phyloP scores from a whole-genome alignment of 768 basidiomycete species.

The Xerocomus potaroensis region DNA sequence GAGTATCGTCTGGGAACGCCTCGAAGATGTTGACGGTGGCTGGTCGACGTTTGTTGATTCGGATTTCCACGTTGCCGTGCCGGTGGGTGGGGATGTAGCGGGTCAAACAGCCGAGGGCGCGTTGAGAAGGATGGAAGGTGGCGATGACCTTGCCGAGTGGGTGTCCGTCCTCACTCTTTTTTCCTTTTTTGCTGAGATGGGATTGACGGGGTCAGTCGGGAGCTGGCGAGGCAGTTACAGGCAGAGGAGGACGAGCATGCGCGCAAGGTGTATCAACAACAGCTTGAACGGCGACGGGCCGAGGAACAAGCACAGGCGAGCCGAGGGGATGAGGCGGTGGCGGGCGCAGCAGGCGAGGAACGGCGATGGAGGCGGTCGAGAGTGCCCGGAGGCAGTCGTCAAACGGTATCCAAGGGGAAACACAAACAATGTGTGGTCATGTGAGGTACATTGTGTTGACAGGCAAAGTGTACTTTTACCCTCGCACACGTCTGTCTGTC shows the following conservation, averaged over 20 bases:
- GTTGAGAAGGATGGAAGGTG: constrained; percentile 42
- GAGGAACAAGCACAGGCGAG: constrained; percentile 23
- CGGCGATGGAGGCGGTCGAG: constrained; percentile 17
- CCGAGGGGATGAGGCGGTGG: not conserved
- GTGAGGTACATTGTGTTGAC: constrained; percentile 33
- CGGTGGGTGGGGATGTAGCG: constrained; percentile 78
- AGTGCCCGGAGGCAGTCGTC: constrained; percentile 2
- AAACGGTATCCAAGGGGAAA: constrained; percentile 40
- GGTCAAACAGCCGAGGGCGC: constrained; percentile 65
- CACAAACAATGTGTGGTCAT: constrained; percentile 53
- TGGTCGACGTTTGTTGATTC: constrained; percentile 77
- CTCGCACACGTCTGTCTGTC: too few species aligned
- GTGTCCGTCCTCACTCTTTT: constrained; percentile 26
- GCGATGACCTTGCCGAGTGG: constrained; percentile 58
- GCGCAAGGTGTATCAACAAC: constrained; percentile 33
- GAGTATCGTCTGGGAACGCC: constrained; percentile 84
- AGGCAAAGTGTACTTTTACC: too few species aligned
- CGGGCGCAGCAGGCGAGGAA: not conserved
- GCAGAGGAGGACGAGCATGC: constrained; percentile 69
- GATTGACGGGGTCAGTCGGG: constrained; percentile 40
- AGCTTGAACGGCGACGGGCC: constrained; percentile 17
- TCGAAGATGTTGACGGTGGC: constrained; percentile 84
- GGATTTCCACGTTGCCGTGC: constrained; percentile 56
- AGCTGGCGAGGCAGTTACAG: constrained; percentile 73
- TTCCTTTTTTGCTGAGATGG: not conserved